Evolutionary conservation across 805 yeast species (phyloP).

Genomic region (Metschnikowia continentalis): DNA sequence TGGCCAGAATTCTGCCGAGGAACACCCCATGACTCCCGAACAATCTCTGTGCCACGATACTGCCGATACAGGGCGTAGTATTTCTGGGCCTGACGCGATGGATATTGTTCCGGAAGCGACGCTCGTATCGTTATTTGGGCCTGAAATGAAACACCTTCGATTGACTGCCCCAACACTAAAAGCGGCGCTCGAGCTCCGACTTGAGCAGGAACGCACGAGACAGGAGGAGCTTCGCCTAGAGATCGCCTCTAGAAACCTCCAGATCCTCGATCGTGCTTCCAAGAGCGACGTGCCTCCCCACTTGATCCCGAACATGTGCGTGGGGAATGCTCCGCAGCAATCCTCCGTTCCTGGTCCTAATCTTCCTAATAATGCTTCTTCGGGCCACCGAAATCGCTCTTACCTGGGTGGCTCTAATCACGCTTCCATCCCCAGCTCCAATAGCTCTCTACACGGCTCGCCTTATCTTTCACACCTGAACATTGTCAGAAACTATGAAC

Average conservation of each 20-base stretch:
- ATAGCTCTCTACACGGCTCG: constrained; percentile 5
- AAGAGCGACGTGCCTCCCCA: constrained; percentile 60
- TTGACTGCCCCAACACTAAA: constrained; percentile 53
- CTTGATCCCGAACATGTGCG: constrained; percentile 59
- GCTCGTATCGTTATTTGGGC: constrained; percentile 45
- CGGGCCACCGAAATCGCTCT: neutral
- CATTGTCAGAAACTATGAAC: constrained; percentile 12
- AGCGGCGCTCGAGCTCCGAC: constrained; percentile 54
- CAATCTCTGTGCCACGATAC: neutral
- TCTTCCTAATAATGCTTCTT: neutral
- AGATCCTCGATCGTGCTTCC: constrained; percentile 58
- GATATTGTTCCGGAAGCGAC: constrained; percentile 15
- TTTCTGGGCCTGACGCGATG: neutral
- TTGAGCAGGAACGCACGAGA: constrained; percentile 77
- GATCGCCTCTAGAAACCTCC: constrained; percentile 52
- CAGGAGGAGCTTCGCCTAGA: constrained; percentile 75
- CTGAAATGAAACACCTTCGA: constrained; percentile 49
- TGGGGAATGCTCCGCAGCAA: constrained; percentile 21
- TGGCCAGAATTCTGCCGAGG: neutral
- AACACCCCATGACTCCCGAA: constrained; percentile 3
- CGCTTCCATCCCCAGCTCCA: neutral
- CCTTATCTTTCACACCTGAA: constrained; percentile 8
- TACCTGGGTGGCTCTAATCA: neutral
- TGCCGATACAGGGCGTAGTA: neutral
- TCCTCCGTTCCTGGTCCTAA: neutral